Conservation (phyloP, 2,329 filamentous ascomycete species). For the Monascus ruber region DNA sequence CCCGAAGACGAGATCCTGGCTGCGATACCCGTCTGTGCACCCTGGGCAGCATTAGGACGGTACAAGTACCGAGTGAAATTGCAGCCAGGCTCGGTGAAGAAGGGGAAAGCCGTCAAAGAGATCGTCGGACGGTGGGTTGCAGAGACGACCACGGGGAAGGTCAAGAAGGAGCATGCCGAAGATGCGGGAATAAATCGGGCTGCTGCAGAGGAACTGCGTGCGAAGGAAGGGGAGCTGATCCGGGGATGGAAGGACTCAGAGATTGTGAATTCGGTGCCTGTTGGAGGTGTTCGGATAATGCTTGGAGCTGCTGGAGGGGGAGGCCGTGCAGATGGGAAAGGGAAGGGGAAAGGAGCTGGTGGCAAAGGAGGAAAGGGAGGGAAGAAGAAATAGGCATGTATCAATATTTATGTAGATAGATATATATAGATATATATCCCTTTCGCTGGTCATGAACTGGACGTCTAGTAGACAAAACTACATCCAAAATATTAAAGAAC, state of each 20-base stretch:
- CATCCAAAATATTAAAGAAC: no score
- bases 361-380: conserved; percentile 23
- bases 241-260: conserved; percentile 72
- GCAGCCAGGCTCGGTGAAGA: conserved; percentile 81
- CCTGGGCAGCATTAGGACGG: conserved; percentile 50
- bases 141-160: conserved; percentile 42
- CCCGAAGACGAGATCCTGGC: conserved; percentile 64
- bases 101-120: conserved; percentile 88
- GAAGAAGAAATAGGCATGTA: conserved; percentile 28
- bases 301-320: conserved; percentile 47
- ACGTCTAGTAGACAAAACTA: no score
- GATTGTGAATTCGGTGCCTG: conserved; percentile 67
- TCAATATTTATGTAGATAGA: background rate
- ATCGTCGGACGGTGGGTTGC: conserved; percentile 71
- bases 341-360: conserved; percentile 26
- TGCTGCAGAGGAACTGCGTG: conserved; percentile 69
- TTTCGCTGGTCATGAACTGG: no score
- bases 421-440: background rate
- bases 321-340: conserved; percentile 24
- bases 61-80: conserved; percentile 94
- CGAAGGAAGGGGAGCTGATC: conserved; percentile 73
- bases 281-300: conserved; percentile 70
- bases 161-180: conserved; percentile 44
- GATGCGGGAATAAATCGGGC: conserved; percentile 38
- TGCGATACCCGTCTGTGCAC: conserved; percentile 51